Evolutionary conservation across 2,329 filamentous ascomycete species (phyloP).

Genomic region (Cordyceps fumosorosea): DNA sequence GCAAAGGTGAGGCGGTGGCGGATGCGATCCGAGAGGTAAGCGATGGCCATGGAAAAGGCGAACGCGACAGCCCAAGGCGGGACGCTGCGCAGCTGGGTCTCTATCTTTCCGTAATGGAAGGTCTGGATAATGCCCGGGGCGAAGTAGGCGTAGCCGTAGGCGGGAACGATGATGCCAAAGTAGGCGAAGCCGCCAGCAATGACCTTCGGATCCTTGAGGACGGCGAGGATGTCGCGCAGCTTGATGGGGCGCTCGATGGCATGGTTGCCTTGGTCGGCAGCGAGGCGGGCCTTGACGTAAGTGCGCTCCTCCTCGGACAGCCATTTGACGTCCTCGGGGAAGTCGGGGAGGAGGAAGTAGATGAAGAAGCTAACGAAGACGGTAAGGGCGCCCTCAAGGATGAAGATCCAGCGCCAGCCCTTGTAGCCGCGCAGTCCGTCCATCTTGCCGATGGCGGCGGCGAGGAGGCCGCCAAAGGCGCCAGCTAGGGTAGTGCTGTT

Average conservation of each 20-base stretch:
- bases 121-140: slow-evolving; percentile 63
- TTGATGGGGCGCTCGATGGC: slow-evolving; percentile 57
- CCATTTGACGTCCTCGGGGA: slow-evolving; percentile 71
- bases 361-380: slow-evolving; percentile 54
- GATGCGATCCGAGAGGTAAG: slow-evolving; percentile 62
- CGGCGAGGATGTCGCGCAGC: slow-evolving; percentile 49
- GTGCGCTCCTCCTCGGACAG: slow-evolving; percentile 60
- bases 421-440: slow-evolving; percentile 58
- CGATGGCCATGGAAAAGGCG: slow-evolving; percentile 68
- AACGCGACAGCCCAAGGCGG: slow-evolving; percentile 64
- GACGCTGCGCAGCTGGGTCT: slow-evolving; percentile 52
- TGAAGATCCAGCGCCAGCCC: slow-evolving; percentile 80
- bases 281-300: slow-evolving; percentile 60
- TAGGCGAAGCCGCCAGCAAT: slow-evolving; percentile 75
- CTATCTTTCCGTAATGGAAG: slow-evolving; percentile 55
- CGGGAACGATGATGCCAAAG: slow-evolving; percentile 70
- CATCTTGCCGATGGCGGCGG: slow-evolving; percentile 86
- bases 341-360: slow-evolving; percentile 65
- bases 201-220: slow-evolving; percentile 69
- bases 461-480: slow-evolving; percentile 80
- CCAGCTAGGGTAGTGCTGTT: slow-evolving; percentile 71
- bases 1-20: slow-evolving; percentile 69
- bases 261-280: slow-evolving; percentile 61
- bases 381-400: slow-evolving; percentile 65
- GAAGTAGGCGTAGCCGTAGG: slow-evolving; percentile 74